Evolutionary conservation across 192 early-diverging fungal species (phyloP).

Genomic region (Backusella parvicylindrica): DNA sequence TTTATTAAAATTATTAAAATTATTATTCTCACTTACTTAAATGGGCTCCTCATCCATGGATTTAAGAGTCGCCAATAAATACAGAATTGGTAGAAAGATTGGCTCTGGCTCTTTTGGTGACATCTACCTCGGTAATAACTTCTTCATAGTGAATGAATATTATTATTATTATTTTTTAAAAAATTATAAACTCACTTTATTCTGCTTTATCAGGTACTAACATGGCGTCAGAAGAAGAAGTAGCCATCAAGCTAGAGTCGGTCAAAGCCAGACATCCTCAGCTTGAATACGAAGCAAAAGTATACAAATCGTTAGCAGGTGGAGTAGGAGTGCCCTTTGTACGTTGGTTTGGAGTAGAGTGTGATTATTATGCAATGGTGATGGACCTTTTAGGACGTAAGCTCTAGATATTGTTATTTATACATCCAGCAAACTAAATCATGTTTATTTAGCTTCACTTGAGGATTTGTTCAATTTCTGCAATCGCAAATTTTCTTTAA

Average conservation of each 20-base stretch:
- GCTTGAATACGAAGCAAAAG: conserved; percentile 95
- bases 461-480: conserved; percentile 92
- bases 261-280: conserved; percentile 96
- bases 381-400: conserved; percentile 81
- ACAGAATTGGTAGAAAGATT: conserved; percentile 92
- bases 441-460: conserved; percentile 49
- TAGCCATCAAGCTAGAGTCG: conserved; percentile 95
- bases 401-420: background rate
- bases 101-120: conserved; percentile 97
- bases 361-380: conserved; percentile 83
- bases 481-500: conserved; percentile 82
- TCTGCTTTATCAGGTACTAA: conserved; percentile 86
- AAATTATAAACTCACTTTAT: too few relatives aligned
- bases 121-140: conserved; percentile 87
- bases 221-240: conserved; percentile 88
- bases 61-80: conserved; percentile 89
- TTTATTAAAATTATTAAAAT: background rate
- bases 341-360: conserved; percentile 78
- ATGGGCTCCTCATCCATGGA: conserved; percentile 31
- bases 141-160: too few relatives aligned
- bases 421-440: background rate
- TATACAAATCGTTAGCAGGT: conserved; percentile 93
- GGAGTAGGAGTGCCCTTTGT: conserved; percentile 89
- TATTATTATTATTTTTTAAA: too few relatives aligned
- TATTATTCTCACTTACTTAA: background rate